phyloP scores from a whole-genome alignment of 140 eudicot species.

The Senecio squalidus region DNA sequence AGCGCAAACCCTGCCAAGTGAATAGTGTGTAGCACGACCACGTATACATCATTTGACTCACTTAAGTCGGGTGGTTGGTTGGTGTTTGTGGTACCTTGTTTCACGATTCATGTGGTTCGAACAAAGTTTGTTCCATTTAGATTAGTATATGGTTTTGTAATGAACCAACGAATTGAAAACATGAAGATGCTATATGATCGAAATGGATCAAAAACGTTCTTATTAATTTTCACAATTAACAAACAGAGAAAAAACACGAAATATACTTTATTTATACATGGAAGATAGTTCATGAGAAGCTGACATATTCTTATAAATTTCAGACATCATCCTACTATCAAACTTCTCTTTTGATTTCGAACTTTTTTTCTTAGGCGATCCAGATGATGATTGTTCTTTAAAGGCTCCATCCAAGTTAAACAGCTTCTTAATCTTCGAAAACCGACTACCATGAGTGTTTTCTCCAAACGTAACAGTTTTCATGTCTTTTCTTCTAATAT shows the following conservation, averaged over 20 bases:
- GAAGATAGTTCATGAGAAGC: slow-evolving; percentile 33
- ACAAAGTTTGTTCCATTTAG: no score
- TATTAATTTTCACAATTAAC: no score
- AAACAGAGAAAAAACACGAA: not conserved
- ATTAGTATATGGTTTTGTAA: no score
- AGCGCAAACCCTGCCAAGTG: no score
- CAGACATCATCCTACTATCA: slow-evolving; percentile 26
- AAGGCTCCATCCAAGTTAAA: slow-evolving; percentile 11
- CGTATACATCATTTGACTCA: no score
- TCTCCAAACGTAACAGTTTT: slow-evolving; percentile 33
- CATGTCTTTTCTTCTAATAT: slow-evolving; percentile 26
- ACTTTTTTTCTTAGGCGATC: slow-evolving; percentile 10
- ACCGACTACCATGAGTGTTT: slow-evolving; percentile 22
- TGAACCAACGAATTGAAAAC: no score
- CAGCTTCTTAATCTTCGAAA: slow-evolving; percentile 27
- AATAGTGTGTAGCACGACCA: no score
- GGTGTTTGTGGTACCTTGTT: no score
- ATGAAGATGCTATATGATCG: no score
- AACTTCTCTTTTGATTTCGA: slow-evolving; percentile 23
- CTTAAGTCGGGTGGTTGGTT: no score
- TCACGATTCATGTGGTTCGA: no score
- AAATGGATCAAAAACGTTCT: no score
- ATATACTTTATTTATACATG: slow-evolving; percentile 7
- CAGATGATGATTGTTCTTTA: slow-evolving; percentile 9
- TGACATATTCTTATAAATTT: slow-evolving; percentile 34